Evolutionary conservation across 495 filamentous ascomycete species (phyloP), one percentile per base, ranked within the genome.

Genomic region (Lepidopterella palustris): DNA sequence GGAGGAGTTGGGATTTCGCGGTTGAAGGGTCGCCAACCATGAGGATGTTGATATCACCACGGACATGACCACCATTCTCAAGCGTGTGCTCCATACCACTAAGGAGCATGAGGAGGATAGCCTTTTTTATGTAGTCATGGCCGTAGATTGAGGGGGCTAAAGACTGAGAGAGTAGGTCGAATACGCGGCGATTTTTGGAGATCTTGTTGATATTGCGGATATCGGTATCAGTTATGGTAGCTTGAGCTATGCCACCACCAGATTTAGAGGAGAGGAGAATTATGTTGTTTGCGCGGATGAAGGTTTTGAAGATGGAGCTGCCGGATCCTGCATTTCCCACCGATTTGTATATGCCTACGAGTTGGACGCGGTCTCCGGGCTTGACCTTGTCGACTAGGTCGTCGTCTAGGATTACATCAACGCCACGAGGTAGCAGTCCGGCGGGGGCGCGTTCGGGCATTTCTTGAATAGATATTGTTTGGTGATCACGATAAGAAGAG

Each of bases 1-100:
- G 90, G 39, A 99, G 82, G 23, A 99, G 82, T 73, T 99, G 93
- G 20, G 93, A 99, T 74, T 99, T 99, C 45, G 93, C 93, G 2
- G 93, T 99, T 0, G 93, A 99, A 18, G 93, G 93, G 76, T 99
- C 93, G 76, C 93, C 93, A 47, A 99, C 95, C 93, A 99, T 97
- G 28, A 99, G 79, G 64, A 99, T 95, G 74, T 99, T 99, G 75
- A 99, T 97, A 71, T 99, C 93, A 74, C 93, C 93, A 79, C 93
- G 85, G 66, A 99, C 75, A 82, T 99, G 93, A 0, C 95, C 97
- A 31, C 93, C 93, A 67, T 99, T 99, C 57, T 97, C 93, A 53
- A 99, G 72, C 69, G 97, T 99, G 80, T 97, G 97, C 76, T 99
- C 93, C 85, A 96, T 90, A 57, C 93, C 93, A 65, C 93, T 87